These are phyloP conservation scores for Lojkania enalia DNA, from an alignment of 2,329 filamentous ascomycete genomes.

Conservation along the genomic window DNA sequence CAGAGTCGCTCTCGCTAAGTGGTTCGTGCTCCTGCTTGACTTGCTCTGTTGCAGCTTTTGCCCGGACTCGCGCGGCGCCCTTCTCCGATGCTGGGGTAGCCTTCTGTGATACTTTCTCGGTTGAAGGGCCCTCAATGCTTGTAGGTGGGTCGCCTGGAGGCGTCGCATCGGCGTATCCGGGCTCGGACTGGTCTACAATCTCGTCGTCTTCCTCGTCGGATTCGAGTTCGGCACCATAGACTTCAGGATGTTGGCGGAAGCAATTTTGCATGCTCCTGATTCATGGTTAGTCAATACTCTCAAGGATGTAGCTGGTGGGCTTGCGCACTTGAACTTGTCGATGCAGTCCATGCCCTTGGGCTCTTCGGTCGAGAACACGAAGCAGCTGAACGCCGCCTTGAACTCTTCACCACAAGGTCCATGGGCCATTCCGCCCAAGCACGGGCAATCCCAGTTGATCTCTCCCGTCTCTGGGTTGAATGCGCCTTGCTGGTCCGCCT, in stretches of 20 bases:
- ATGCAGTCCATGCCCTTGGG: conserved; percentile 98
- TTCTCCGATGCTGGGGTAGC: conserved; percentile 14
- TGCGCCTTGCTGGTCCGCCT: conserved; percentile 83
- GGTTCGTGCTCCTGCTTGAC: conserved; percentile 33
- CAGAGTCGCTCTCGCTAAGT: conserved; percentile 19
- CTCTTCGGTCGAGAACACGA: conserved; percentile 92
- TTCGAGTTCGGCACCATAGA: conserved; percentile 87
- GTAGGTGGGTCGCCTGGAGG: background rate
- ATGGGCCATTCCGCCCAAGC: conserved; percentile 93
- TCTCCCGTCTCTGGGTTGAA: conserved; percentile 99
- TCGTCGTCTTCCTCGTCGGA: conserved; percentile 68
- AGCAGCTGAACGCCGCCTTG: conserved; percentile 95
- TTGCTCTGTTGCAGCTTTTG: conserved; percentile 34
- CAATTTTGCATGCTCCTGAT: conserved; percentile 92
- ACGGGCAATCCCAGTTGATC: conserved; percentile 99
- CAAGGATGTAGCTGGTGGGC: background rate
- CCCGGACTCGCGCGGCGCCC: conserved; percentile 27
- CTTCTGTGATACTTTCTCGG: conserved; percentile 22
- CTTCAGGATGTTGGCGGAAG: conserved; percentile 88
- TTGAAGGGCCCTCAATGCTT: conserved; percentile 1
- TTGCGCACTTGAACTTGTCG: conserved; percentile 93
- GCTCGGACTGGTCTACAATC: conserved; percentile 17
- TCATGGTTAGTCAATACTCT: conserved; percentile 10
- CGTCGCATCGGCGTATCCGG: conserved; percentile 2
- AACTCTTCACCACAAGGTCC: conserved; percentile 96